Base-by-base conservation (phyloP, 768 basidiomycete species). In the Boletus insuetus region DNA sequence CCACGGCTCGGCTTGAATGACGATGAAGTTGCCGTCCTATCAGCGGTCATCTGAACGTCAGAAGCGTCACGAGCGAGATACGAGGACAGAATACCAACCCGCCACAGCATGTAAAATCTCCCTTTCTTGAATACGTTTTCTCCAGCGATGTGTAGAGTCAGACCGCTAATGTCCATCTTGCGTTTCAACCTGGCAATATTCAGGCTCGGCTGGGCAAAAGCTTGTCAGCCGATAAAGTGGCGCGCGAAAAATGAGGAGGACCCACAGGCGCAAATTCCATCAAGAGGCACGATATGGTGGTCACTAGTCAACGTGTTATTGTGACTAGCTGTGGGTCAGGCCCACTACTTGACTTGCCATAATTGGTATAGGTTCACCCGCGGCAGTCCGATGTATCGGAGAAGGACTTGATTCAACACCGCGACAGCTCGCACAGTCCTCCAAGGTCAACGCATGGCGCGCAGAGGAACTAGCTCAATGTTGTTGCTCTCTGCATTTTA, bases 201-300 rank as follows among this genome's bases (percentile, higher is more conserved):
- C 20, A 69, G 16, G 31, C 49, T 52, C 16, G 59, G 35, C 70
- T 70, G 12, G 17, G 16, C 4, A 31, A 37, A 49, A 14, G 35
- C 7, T 32, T 11, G 39, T 68, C 39, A 57, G 44, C 24, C 11
- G 8, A 46, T 50, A 22, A 22, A 46, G 44, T 49, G 51, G 57
- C 38, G 38, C 38, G 31, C 40, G 1, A 8, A 46, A 34, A 49
- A 43, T 16, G 12, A 46, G 11, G 35, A 50, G 69, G 64, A 72
- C 69, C 66, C 58, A 72, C 69, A 53, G 59, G 60, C 13, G 51
- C 49, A 63, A 61, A 72, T 16, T 72, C 64, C 70, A 70, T 72
- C 24, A 16, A 7, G 37, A 22, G 26, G n/a, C 17, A 1, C 0
- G 29, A 20, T 45, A 14, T 55, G 49, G 37, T 47, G 55, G n/a